These are phyloP conservation scores for Porodaedalea pini DNA, from an alignment of 1,284 basidiomycete genomes.

Conservation along the genomic window DNA sequence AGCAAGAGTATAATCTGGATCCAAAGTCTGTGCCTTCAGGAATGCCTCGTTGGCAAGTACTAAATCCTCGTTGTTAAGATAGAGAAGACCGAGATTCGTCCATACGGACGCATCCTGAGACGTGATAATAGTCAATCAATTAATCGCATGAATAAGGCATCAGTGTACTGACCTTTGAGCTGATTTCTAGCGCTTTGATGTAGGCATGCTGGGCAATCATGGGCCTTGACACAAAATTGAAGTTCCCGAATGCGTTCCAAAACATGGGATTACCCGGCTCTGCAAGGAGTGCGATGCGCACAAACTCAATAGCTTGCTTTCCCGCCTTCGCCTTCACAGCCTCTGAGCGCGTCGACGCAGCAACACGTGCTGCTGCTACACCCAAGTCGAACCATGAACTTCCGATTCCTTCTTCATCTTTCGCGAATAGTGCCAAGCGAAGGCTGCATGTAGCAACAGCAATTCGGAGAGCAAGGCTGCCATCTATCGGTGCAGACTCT, in stretches of 20 bases:
- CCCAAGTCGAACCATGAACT: slow-evolving; percentile 80
- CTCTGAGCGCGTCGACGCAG: slow-evolving; percentile 31
- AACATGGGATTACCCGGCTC: slow-evolving; percentile 73
- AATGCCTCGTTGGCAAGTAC: slow-evolving; percentile 88
- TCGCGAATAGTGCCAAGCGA: slow-evolving; percentile 64
- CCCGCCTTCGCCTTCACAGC: slow-evolving; percentile 34
- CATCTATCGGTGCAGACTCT: slow-evolving; percentile 30
- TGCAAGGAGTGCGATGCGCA: slow-evolving; percentile 74
- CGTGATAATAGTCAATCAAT: neutral
- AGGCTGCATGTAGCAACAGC: slow-evolving; percentile 71
- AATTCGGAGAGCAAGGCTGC: slow-evolving; percentile 46
- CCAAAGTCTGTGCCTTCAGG: slow-evolving; percentile 83
- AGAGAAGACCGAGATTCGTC: slow-evolving; percentile 90
- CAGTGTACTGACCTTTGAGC: slow-evolving; percentile 58
- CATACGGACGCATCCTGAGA: slow-evolving; percentile 72
- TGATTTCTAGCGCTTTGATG: slow-evolving; percentile 84
- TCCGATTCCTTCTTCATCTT: slow-evolving; percentile 53
- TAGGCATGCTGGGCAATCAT: slow-evolving; percentile 89
- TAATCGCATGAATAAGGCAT: neutral
- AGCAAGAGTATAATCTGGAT: slow-evolving; percentile 86
- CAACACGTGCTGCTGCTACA: slow-evolving; percentile 58
- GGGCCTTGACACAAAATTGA: slow-evolving; percentile 66
- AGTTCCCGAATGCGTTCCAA: slow-evolving; percentile 81
- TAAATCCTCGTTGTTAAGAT: slow-evolving; percentile 76
- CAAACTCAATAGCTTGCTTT: slow-evolving; percentile 56